Percentiles rank a stretch among this genome's conserved stretches.
phyloP scores from a whole-genome alignment of 345 rosid genomes.

The Aegle marmelos region DNA sequence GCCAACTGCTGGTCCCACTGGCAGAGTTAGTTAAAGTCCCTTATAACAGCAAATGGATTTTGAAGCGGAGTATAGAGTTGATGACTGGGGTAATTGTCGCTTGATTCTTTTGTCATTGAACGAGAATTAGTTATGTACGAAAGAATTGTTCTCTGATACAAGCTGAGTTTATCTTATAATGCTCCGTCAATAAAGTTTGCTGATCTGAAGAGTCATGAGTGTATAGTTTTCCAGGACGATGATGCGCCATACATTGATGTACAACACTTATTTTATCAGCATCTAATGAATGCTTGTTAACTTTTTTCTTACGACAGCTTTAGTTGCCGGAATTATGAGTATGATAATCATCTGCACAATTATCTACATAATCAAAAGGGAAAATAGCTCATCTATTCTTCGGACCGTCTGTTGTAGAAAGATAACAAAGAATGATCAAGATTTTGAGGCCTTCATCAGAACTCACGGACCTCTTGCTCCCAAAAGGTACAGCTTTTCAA shows the following conservation, averaged over 20 bases:
- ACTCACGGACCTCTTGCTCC: neutral
- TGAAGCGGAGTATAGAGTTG: too few relatives aligned
- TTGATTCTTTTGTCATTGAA: too few relatives aligned
- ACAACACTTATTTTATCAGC: neutral
- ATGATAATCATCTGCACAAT: neutral
- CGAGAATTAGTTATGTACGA: too few relatives aligned
- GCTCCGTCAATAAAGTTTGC: too few relatives aligned
- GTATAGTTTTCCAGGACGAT: neutral
- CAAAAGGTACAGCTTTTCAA: neutral
- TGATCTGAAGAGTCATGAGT: too few relatives aligned
- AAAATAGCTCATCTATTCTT: neutral
- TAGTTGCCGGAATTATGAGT: neutral
- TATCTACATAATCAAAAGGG: neutral
- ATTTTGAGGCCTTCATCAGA: neutral
- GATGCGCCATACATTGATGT: neutral
- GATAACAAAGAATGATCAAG: neutral
- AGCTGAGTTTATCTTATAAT: too few relatives aligned
- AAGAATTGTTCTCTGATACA: too few relatives aligned
- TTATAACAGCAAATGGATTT: too few relatives aligned
- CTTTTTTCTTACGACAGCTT: fast-evolving
- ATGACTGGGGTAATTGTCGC: too few relatives aligned
- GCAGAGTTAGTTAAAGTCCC: too few relatives aligned
- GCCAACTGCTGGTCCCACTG: too few relatives aligned
- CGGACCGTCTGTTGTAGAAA: neutral
- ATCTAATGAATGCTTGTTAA: neutral